These are phyloP conservation scores for Cyberlindnera euphorbiiphila DNA, from an alignment of 805 yeast species.

Conservation along the genomic window DNA sequence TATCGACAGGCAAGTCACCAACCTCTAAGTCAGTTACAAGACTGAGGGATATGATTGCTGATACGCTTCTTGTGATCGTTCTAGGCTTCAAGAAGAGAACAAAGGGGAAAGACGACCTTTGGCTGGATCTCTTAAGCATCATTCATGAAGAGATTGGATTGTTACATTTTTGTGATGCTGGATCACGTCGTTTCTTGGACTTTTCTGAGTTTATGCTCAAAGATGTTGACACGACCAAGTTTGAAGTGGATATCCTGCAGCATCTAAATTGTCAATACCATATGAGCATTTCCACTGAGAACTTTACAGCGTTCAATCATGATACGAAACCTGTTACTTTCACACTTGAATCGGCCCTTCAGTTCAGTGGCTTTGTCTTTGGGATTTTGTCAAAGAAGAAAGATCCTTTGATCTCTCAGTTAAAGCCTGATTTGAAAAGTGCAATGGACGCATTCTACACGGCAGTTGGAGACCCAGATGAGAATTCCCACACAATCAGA, in stretches of 20 bases:
- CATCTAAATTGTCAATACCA: conserved; percentile 77
- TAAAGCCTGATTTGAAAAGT: conserved; percentile 67
- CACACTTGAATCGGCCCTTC: conserved; percentile 36
- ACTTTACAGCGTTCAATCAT: conserved; percentile 66
- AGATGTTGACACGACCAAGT: conserved; percentile 36
- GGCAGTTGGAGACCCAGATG: conserved; percentile 63
- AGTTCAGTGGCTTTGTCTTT: conserved; percentile 45
- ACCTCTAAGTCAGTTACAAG: conserved; percentile 20
- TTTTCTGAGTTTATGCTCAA: conserved; percentile 54
- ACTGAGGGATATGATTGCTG: conserved; percentile 39
- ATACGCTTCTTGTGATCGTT: conserved; percentile 35
- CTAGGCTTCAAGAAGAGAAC: conserved; percentile 31
- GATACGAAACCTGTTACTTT: conserved; percentile 40
- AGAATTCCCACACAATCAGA: conserved; percentile 36
- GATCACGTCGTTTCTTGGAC: conserved; percentile 58
- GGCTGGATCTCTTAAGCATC: conserved; percentile 44
- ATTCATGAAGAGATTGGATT: conserved; percentile 74
- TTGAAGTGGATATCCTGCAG: conserved; percentile 73
- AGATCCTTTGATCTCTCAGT: conserved; percentile 55
- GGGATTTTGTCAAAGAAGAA: conserved; percentile 51
- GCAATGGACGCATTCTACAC: conserved; percentile 70
- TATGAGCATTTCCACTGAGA: conserved; percentile 53
- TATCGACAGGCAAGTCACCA: too few relatives aligned
- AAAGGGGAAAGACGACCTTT: conserved; percentile 25
- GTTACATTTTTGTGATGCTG: conserved; percentile 63